These are phyloP conservation scores for Pyrenophora seminiperda DNA, from an alignment of 2,329 filamentous ascomycete species.

Conservation along the genomic window DNA sequence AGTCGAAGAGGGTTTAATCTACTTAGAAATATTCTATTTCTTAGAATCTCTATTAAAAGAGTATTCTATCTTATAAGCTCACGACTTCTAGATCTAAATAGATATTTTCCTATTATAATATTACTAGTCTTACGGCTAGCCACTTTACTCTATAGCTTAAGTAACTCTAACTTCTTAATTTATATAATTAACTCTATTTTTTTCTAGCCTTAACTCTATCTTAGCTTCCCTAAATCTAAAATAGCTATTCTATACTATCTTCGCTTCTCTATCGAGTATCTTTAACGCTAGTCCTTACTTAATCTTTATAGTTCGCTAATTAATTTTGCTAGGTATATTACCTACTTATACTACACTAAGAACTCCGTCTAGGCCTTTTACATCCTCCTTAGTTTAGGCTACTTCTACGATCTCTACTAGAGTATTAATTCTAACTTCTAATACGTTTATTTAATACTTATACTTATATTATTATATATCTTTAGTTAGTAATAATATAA, in stretches of 20 bases:
- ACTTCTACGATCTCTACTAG: constrained; percentile 68
- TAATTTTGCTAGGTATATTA: constrained; percentile 73
- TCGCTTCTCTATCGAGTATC: constrained; percentile 80
- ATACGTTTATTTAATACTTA: constrained; percentile 60
- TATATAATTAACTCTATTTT: constrained; percentile 69
- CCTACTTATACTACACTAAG: constrained; percentile 77
- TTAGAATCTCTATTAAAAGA: constrained; percentile 65
- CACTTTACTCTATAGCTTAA: constrained; percentile 68
- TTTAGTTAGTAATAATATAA: constrained; percentile 66
- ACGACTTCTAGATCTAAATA: constrained; percentile 72
- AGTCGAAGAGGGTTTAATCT: constrained; percentile 81
- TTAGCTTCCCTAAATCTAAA: constrained; percentile 70
- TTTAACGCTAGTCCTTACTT: constrained; percentile 70
- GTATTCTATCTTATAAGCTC: constrained; percentile 73
- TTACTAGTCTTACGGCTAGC: constrained; percentile 72
- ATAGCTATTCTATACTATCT: constrained; percentile 75
- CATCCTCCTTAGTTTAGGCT: constrained; percentile 71
- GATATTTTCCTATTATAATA: constrained; percentile 78
- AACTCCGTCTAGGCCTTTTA: constrained; percentile 79
- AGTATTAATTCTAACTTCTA: constrained; percentile 59
- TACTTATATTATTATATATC: constrained; percentile 72
- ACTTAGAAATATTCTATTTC: constrained; percentile 80
- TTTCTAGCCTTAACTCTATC: constrained; percentile 70
- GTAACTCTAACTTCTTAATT: constrained; percentile 65
- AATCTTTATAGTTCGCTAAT: constrained; percentile 65